Conservation (phyloP, 768 basidiomycete genomes). For the Pleurotus platypus region DNA sequence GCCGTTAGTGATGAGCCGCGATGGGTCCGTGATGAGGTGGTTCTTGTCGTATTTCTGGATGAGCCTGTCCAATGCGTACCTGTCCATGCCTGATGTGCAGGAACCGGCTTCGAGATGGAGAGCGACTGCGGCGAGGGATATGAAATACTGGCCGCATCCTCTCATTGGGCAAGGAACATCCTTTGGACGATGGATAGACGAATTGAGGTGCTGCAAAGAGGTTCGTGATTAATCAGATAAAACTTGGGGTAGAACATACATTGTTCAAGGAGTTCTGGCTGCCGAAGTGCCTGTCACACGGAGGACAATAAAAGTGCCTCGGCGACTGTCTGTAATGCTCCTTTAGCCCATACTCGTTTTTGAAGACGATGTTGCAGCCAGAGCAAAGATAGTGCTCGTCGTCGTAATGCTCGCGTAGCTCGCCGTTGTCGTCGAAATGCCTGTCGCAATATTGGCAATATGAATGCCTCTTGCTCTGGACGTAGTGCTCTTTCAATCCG, state of each 20-base stretch:
- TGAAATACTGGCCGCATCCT: slow-evolving; percentile 45
- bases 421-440: not conserved
- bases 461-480: not conserved
- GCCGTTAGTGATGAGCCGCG: slow-evolving; percentile 41
- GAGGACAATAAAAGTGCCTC: not conserved
- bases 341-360: not conserved
- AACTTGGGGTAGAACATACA: too few species aligned
- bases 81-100: slow-evolving; percentile 47
- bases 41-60: slow-evolving; percentile 40
- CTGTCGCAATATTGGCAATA: not conserved
- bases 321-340: slow-evolving; percentile 1
- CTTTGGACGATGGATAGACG: slow-evolving; percentile 43
- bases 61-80: slow-evolving; percentile 35
- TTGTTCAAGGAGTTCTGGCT: not conserved
- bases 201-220: slow-evolving; percentile 42
- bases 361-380: not conserved
- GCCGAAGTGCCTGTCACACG: not conserved
- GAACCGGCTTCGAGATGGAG: slow-evolving; percentile 62
- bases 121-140: slow-evolving; percentile 50
- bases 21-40: slow-evolving; percentile 53
- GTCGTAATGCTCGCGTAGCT: not conserved
- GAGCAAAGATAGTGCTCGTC: not conserved
- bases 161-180: slow-evolving; percentile 30
- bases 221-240: too few species aligned
- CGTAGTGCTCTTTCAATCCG: not conserved